Percentiles rank a stretch among this genome's conserved stretches.
These are phyloP conservation scores for Cutaneotrichosporon sp. DNA, from an alignment of 1,284 basidiomycete species.

Conservation along the genomic window DNA sequence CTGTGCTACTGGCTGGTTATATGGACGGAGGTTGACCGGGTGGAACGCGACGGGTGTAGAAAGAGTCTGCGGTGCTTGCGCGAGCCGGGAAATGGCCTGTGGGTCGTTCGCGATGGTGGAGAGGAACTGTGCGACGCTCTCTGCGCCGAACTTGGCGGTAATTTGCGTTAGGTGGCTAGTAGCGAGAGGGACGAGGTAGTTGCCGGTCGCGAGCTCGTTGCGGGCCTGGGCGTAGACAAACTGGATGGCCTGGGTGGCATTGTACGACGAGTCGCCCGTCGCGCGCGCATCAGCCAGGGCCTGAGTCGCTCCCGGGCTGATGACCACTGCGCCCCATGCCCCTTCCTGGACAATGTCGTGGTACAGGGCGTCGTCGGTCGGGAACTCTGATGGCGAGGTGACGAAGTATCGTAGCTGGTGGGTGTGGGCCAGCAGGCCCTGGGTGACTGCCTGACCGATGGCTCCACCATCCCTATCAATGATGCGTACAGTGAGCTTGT, in stretches of 20 bases:
- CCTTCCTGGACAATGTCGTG: conserved; percentile 41
- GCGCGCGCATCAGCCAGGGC: conserved; percentile 29
- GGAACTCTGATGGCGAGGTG: conserved; percentile 32
- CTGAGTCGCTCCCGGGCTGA: conserved; percentile 33
- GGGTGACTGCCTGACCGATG: conserved; percentile 46
- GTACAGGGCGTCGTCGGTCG: conserved; percentile 25
- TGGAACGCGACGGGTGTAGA: conserved; percentile 55
- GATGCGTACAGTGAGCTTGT: conserved; percentile 51
- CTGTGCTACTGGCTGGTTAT: conserved; percentile 61
- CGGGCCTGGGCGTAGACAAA: conserved; percentile 47
- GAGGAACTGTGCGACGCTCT: conserved; percentile 33
- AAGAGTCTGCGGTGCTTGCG: conserved; percentile 59
- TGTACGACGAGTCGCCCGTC: conserved; percentile 34
- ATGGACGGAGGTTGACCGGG: conserved; percentile 60
- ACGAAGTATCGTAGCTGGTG: conserved; percentile 32
- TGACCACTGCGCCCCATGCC: conserved; percentile 42
- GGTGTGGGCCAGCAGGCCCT: conserved; percentile 12
- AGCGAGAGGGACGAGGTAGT: conserved; percentile 42
- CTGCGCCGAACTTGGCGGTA: conserved; percentile 26
- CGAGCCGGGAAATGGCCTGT: conserved; percentile 52
- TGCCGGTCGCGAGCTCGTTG: conserved; percentile 45
- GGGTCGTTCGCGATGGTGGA: conserved; percentile 41
- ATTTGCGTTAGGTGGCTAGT: conserved; percentile 27
- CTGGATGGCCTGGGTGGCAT: conserved; percentile 28
- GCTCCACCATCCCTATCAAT: conserved; percentile 52